Evolutionary conservation across 2,329 filamentous ascomycete genomes (phyloP), one percentile per base, ranked within the genome.

Genomic region (Drechslerella coelobrocha): DNA sequence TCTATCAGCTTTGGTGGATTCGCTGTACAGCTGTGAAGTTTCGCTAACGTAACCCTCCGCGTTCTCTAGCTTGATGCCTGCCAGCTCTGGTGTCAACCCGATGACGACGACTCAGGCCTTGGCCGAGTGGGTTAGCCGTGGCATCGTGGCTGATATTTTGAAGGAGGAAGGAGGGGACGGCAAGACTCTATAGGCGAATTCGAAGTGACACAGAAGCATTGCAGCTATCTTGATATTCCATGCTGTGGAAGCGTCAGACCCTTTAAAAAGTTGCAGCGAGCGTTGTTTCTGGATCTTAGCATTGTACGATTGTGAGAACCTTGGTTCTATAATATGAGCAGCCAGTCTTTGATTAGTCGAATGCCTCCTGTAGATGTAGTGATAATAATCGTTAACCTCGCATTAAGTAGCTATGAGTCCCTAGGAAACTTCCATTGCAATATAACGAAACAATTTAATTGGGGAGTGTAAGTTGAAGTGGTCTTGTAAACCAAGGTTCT

Each of bases 91-190:
- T 0, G 89, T 92, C 27, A 92, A 92, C 77, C 90, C 90, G 10
- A 92, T 93, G 90, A 81, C 92, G 45, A 91, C 89, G 10, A 83
- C 82, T 63, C 91, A 92, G 89, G 85, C 85, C 0, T 83, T 89
- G 75, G 82, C 86, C 52, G 85, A 89, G 76, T 85, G 84, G 79
- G 87, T 90, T 72, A 85, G 85, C 2, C 80, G 83, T 75, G 82
- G 83, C 0, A 77, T 89, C 47, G 81, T 79, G 17, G 47, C 54
- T 14, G 66, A 71, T 52, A 55, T 71, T 37, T 19, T 71, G n/a
- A 63, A 62, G 48, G 59, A 71, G 27, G 66, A 71, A 45, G 66
- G 59, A 9, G 21, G 26, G 14, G 65, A 62, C 37, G 19, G 51
- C 1, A 69, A 54, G 19, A 50, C 59, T 31, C 29, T 31, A 31